Evolutionary conservation across 2,329 filamentous ascomycete species (phyloP), one percentile per base, ranked within the genome.

Genomic region (Nemania serpens): DNA sequence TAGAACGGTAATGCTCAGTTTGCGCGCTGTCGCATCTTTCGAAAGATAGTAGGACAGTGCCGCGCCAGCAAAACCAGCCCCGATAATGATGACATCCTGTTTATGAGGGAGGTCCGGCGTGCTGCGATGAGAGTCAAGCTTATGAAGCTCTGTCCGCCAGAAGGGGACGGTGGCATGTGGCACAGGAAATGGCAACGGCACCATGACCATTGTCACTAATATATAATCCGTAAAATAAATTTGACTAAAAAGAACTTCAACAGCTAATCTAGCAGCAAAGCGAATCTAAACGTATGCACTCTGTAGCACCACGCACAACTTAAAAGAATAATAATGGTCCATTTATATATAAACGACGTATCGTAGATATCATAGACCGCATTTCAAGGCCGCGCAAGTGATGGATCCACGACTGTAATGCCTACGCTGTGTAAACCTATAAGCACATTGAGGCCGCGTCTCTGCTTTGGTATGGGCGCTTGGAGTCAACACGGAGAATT

Each of bases 91-190:
- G 18, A 84, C 76, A 68, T 84, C 82, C 10, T 78, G 80, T 52
- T 76, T 73, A 15, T 73, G 62, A 2, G 83, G 82, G 6, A 85
- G 73, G 9, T 79, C 72, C 15, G 75, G 66, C 1, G 82, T 84
- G 4, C 81, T 81, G 17, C 80, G 77, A 67, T 85, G 81, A 37
- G 78, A 79, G 15, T 80, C 74, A 1, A 86, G 75, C 62, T 78
- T 70, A 37, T 81, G 82, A 2, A 82, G 81, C 68, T 84, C 77
- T 51, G 75, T 80, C 61, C 83, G 81, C 83, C 83, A 85, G 74
- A 84, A 84, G 0, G 82, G 83, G 22, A 73, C 66, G 5, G 76
- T 79, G 1, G 80, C 51, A 60, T 70, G 65, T 6, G 69, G 59
- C 12, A 72, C 71, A 42, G 70, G 71, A 29, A 56, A 39, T 45